Evolutionary conservation across 495 filamentous ascomycete species (phyloP), one percentile per base, ranked within the genome.

Genomic region (Penicillium flavigenum): DNA sequence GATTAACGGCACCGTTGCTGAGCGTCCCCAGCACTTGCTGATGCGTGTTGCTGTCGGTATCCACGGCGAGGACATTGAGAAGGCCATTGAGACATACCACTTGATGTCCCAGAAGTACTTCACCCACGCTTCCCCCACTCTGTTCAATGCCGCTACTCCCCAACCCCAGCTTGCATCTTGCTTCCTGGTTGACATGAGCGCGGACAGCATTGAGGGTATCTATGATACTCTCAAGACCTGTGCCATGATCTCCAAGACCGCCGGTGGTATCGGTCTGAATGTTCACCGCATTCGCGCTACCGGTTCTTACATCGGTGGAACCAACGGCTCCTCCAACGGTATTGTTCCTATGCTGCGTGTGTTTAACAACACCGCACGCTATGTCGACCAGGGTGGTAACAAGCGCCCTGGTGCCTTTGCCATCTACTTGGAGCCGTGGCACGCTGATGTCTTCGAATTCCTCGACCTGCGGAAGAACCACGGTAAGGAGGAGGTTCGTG

Each of bases 361-460:
- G 56, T 98, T 89, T 84, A 98, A 98, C 81, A 97, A 98, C 79
- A 98, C 94, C 51, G 94, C 94, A 22, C 85, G 94, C 67, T 98
- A 98, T 70, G 94, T 98, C 51, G 94, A 98, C 69, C 94, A 98
- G 76, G 94, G 94, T 76, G 94, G 94, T 65, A 98, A 98, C 83
- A 98, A 98, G 84, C 90, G 94, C 44, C 94, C 94, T 34, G 94
- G 94, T 76, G 94, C 94, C 50, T 98, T 98, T 72, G 94, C 94
- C 62, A 95, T 98, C 74, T 98, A 98, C 76, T 82, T 98, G n/a
- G 94, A 98, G 81, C 94, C 94, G 17, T 98, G 94, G 94, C 94
- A 98, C 76, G 88, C 92, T 20, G 94, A 98, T 77, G 88, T 98
- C 39, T 97, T 97, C 66, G 88, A 93, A 69, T 98, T 95, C 81